phyloP scores from a whole-genome alignment of 164 flowering plant genomes.

The Stephania japonica region DNA sequence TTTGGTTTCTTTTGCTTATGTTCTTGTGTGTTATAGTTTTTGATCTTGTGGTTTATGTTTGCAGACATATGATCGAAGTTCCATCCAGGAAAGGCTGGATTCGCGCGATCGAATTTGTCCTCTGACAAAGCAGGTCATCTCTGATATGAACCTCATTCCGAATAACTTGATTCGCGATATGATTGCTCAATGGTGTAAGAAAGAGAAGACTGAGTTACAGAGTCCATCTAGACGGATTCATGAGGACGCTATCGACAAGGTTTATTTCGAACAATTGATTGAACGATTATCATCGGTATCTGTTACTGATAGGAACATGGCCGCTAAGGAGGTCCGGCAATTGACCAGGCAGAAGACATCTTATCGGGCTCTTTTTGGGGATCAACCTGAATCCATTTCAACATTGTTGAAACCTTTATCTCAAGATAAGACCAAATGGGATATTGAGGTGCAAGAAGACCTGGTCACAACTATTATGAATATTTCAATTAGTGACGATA shows the following conservation, averaged over 20 bases:
- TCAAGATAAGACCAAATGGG: conserved; percentile 19
- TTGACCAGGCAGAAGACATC: conserved; percentile 62
- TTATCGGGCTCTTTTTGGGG: conserved; percentile 65
- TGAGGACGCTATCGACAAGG: conserved; percentile 38
- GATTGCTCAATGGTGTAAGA: conserved; percentile 63
- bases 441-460: conserved; percentile 69
- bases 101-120: conserved; percentile 66
- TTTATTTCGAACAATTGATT: conserved; percentile 38
- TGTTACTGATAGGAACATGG: conserved; percentile 43
- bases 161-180: conserved; percentile 52
- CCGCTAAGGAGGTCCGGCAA: conserved; percentile 65
- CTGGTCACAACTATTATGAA: conserved; percentile 71
- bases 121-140: conserved; percentile 52
- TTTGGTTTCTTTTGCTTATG: not conserved
- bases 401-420: conserved; percentile 48
- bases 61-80: conserved; percentile 76
- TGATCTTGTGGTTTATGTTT: conserved; percentile 5
- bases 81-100: conserved; percentile 59
- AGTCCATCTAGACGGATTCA: conserved; percentile 15
- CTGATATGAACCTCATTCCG: conserved; percentile 57
- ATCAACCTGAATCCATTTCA: conserved; percentile 42
- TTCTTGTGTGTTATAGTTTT: not conserved
- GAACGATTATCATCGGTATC: conserved; percentile 37
- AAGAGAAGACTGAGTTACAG: conserved; percentile 34
- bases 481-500: conserved; percentile 70